Evolutionary conservation across 2,329 filamentous ascomycete species (phyloP).

Genomic region (Simplicillium sp.): DNA sequence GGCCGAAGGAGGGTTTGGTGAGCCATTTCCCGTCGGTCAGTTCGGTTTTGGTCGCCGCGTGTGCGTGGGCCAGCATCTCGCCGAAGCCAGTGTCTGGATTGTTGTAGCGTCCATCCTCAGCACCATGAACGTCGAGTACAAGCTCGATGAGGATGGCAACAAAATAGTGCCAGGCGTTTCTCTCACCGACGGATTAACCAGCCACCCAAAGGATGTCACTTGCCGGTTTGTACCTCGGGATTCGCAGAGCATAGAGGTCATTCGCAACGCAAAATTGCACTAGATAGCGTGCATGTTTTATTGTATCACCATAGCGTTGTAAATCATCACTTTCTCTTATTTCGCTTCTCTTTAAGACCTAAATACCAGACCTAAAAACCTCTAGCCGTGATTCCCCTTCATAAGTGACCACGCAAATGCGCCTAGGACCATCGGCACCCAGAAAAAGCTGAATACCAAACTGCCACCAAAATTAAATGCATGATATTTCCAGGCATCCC

Average conservation of each 20-base stretch:
- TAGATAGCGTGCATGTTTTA: neutral
- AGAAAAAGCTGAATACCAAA: conserved; percentile 56
- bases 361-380: conserved; percentile 16
- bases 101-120: conserved; percentile 28
- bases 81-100: conserved; percentile 32
- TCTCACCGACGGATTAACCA: conserved; percentile 16
- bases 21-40: conserved; percentile 34
- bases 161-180: conserved; percentile 19
- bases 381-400: conserved; percentile 33
- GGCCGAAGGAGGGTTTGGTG: conserved; percentile 27
- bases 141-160: conserved; percentile 21
- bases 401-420: conserved; percentile 42
- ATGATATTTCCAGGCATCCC: conserved; percentile 59
- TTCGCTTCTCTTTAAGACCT: too few species aligned
- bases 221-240: conserved; percentile 16
- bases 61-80: conserved; percentile 40
- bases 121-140: conserved; percentile 22
- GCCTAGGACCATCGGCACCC: conserved; percentile 37
- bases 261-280: neutral
- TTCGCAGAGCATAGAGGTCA: conserved; percentile 1
- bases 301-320: neutral
- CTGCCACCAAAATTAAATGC: conserved; percentile 58
- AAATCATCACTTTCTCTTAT: neutral
- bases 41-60: conserved; percentile 44
- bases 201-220: conserved; percentile 14